phyloP scores from a whole-genome alignment of 768 basidiomycete species.

The Rhizopogon rudus region DNA sequence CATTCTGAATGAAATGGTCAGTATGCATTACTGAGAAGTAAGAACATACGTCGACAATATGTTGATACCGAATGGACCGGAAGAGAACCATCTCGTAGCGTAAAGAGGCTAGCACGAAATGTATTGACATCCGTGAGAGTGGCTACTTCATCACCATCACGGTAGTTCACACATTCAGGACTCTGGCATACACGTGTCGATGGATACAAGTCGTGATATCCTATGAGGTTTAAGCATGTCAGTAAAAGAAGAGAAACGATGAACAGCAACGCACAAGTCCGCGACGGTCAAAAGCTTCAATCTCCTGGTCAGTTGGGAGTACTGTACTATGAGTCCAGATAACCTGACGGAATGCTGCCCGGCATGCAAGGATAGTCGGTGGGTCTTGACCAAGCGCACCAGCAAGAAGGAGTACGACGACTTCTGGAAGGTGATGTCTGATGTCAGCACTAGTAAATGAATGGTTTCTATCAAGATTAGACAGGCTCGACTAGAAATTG shows the following conservation, averaged over 20 bases:
- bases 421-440: neutral
- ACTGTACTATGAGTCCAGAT: too few species aligned
- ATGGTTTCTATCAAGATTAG: too few species aligned
- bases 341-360: too few species aligned
- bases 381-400: neutral
- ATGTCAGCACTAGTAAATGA: neutral
- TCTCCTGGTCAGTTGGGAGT: too few species aligned
- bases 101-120: constrained; percentile 17
- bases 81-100: constrained; percentile 15
- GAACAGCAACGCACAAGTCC: neutral
- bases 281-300: neutral
- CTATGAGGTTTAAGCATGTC: neutral
- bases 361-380: too few species aligned
- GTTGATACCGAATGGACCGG: constrained; percentile 19
- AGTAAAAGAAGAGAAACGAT: neutral
- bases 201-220: constrained; percentile 1
- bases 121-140: neutral
- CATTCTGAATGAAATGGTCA: constrained; percentile 16
- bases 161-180: neutral
- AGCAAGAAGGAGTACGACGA: neutral
- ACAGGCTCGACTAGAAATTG: too few species aligned
- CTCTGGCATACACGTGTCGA: neutral
- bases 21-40: constrained; percentile 6
- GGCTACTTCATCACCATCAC: constrained; percentile 24
- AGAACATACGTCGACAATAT: constrained; percentile 17